Conservation (phyloP, 176 grass and related monocot species). For the Zizania latifolia region DNA sequence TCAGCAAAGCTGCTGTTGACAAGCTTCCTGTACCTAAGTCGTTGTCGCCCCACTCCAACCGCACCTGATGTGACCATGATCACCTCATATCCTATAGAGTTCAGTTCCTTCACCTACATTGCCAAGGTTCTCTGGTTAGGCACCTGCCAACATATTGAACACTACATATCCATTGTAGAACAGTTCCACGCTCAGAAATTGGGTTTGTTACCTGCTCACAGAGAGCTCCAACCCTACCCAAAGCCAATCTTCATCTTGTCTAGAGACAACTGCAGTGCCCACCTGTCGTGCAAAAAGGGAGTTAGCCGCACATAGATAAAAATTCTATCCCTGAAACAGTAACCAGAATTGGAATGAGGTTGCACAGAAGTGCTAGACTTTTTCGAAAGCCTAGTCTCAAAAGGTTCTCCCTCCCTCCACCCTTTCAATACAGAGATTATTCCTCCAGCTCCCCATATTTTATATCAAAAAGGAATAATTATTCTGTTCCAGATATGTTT, state of each 20-base stretch:
- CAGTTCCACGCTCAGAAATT: background rate
- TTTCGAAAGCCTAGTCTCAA: background rate
- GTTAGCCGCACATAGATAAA: conserved; percentile 1
- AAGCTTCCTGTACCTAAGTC: conserved; percentile 73
- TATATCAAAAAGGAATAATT: background rate
- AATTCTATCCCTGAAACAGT: no score
- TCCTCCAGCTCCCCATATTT: background rate
- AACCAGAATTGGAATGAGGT: background rate
- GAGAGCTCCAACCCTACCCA: conserved; percentile 72
- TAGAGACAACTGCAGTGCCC: conserved; percentile 90
- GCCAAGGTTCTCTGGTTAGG: background rate
- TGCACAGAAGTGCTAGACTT: background rate
- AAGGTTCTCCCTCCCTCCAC: background rate
- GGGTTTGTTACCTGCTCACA: conserved; percentile 71
- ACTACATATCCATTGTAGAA: background rate
- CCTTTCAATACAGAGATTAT: background rate
- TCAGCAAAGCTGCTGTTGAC: conserved; percentile 96
- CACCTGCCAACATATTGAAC: background rate
- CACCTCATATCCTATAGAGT: conserved; percentile 69
- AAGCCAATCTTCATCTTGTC: conserved; percentile 74
- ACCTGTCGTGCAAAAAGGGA: conserved; percentile 40
- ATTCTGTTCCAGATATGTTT: background rate
- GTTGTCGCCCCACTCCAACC: conserved; percentile 81
- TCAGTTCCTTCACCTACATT: conserved; percentile 81
- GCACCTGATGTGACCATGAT: conserved; percentile 93